A percentile compares a stretch with the other conserved stretches of the same genome.
These are phyloP conservation scores for Dioscorea alata DNA, from an alignment of 106 monocot species.

Conservation along the genomic window DNA sequence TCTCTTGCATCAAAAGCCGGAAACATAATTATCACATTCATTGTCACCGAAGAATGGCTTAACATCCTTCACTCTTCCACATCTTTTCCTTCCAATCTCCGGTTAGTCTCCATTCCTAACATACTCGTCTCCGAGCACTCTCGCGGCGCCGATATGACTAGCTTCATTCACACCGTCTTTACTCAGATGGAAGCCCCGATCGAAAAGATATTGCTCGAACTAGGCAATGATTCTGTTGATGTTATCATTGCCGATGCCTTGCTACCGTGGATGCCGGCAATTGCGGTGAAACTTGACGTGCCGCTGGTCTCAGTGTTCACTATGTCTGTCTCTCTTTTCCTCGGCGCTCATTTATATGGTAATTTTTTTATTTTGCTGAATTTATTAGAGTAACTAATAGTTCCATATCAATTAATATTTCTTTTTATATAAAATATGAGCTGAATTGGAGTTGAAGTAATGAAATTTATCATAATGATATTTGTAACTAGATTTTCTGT, in stretches of 20 bases:
- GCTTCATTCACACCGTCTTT: neutral
- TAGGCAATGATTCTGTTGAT: neutral
- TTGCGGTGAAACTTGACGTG: neutral
- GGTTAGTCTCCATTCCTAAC: neutral
- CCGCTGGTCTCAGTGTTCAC: neutral
- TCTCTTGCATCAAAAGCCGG: neutral
- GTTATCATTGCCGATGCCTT: constrained; percentile 3
- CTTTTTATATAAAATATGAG: too few species aligned
- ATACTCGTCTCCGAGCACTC: neutral
- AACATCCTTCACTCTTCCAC: neutral
- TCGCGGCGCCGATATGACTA: neutral
- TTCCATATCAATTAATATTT: neutral
- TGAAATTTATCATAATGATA: too few species aligned
- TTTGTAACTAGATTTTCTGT: too few species aligned
- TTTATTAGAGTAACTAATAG: neutral
- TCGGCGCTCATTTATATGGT: neutral
- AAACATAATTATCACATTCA: constrained; percentile 1
- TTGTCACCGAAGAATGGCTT: constrained; percentile 9
- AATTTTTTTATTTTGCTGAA: neutral
- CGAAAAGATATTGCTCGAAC: neutral
- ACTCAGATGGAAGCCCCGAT: neutral
- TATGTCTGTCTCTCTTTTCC: neutral
- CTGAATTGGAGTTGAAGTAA: neutral
- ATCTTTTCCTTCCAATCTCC: neutral
- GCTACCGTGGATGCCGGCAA: neutral